Conservation (phyloP, 2,329 filamentous ascomycete genomes). For the Penicillium verrucosum region DNA sequence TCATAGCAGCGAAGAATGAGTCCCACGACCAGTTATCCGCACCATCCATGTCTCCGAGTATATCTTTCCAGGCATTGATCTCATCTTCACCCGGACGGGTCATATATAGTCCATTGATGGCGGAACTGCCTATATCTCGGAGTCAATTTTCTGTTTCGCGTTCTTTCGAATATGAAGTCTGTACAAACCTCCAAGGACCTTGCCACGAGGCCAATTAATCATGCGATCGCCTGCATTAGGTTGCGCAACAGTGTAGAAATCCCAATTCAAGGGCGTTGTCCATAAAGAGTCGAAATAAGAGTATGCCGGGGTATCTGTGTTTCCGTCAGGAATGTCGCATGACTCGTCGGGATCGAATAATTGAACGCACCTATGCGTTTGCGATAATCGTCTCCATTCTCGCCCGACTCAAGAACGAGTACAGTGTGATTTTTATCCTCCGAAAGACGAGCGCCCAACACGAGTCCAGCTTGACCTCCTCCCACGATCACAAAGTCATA, state of each 20-base stretch:
- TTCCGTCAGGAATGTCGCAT: slow-evolving; percentile 2
- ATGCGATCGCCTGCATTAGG: slow-evolving; percentile 28
- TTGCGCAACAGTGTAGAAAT: slow-evolving; percentile 30
- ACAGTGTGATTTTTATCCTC: slow-evolving; percentile 41
- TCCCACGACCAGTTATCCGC: slow-evolving; percentile 37
- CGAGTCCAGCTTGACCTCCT: slow-evolving; percentile 55
- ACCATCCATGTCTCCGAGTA: slow-evolving; percentile 35
- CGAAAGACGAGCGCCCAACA: slow-evolving; percentile 42
- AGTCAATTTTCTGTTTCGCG: background rate
- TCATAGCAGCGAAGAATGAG: slow-evolving; percentile 35
- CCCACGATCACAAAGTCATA: slow-evolving; percentile 48
- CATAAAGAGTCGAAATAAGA: slow-evolving; percentile 36
- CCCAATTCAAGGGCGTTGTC: slow-evolving; percentile 37
- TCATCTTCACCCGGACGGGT: slow-evolving; percentile 34
- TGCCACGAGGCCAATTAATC: slow-evolving; percentile 35
- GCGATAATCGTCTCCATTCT: slow-evolving; percentile 33
- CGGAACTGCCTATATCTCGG: slow-evolving; percentile 29
- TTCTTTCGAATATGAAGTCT: background rate
- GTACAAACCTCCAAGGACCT: slow-evolving; percentile 32
- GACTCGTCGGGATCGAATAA: background rate
- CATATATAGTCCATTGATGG: slow-evolving; percentile 37
- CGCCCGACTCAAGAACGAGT: slow-evolving; percentile 33
- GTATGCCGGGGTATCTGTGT: slow-evolving; percentile 33
- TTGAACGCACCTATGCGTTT: slow-evolving; percentile 30
- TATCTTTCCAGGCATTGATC: slow-evolving; percentile 33